Evolutionary conservation across 768 basidiomycete genomes (phyloP).

Genomic region (Mycena galericulata): DNA sequence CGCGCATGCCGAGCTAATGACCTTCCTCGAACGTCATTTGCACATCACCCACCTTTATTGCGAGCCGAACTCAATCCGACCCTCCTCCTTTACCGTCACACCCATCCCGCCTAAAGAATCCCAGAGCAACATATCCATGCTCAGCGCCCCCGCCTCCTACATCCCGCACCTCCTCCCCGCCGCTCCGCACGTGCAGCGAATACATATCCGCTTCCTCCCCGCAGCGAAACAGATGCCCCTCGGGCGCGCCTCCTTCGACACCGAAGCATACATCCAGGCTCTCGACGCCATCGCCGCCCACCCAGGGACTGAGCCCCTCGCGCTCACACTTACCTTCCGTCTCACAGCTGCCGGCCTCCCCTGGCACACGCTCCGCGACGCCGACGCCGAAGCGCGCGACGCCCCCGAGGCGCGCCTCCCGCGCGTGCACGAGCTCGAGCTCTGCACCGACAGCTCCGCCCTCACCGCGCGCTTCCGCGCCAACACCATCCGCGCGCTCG

Average conservation of each 20-base stretch:
- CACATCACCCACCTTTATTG: not conserved
- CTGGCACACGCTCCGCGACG: not conserved
- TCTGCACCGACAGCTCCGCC: not conserved
- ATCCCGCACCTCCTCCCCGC: slow-evolving; percentile 24
- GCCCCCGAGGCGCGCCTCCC: not conserved
- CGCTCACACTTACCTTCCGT: slow-evolving; percentile 18
- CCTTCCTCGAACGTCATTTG: slow-evolving; percentile 15
- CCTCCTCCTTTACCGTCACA: not conserved
- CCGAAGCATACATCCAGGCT: slow-evolving; percentile 1
- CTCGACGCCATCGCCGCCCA: slow-evolving; percentile 16
- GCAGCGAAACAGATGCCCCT: too few relatives aligned
- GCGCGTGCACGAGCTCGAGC: not conserved
- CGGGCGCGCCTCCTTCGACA: not conserved
- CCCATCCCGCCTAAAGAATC: not conserved
- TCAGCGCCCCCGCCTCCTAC: slow-evolving; percentile 18
- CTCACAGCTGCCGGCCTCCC: slow-evolving; percentile 11
- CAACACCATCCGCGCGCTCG: slow-evolving; percentile 14
- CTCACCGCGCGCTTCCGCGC: slow-evolving; percentile 18
- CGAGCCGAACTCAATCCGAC: not conserved
- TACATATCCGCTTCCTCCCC: slow-evolving; percentile 8
- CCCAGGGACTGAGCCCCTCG: slow-evolving; percentile 10
- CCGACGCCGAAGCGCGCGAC: not conserved
- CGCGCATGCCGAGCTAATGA: not conserved
- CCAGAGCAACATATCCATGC: not conserved
- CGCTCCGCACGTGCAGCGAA: slow-evolving; percentile 7